These are phyloP conservation scores for Mycena kentingensis DNA, from an alignment of 768 basidiomycete species.

Conservation along the genomic window DNA sequence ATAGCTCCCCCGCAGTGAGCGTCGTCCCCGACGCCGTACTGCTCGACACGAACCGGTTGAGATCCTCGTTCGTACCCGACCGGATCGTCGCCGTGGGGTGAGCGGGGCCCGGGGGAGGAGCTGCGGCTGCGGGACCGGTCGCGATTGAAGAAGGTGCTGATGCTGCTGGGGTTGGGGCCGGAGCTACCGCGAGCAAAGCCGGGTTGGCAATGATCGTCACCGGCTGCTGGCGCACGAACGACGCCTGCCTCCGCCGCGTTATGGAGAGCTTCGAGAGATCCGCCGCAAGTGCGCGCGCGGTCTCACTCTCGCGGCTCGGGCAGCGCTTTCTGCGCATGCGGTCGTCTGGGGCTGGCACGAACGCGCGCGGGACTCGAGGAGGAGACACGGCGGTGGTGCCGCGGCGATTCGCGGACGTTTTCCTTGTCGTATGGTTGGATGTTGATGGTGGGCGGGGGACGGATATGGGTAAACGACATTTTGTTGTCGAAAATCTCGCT, in stretches of 20 bases:
- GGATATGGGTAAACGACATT: constrained; percentile 21
- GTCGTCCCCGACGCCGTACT: constrained; percentile 82
- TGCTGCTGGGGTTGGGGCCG: constrained; percentile 31
- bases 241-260: constrained; percentile 35
- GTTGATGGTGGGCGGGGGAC: constrained; percentile 9
- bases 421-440: constrained; percentile 20
- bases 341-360: constrained; percentile 46
- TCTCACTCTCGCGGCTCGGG: constrained; percentile 40
- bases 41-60: constrained; percentile 88
- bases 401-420: constrained; percentile 15
- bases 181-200: constrained; percentile 31
- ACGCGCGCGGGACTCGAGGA: constrained; percentile 3
- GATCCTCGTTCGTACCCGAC: constrained; percentile 61
- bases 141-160: too few species aligned
- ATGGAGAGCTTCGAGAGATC: constrained; percentile 49
- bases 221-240: constrained; percentile 21
- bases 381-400: constrained; percentile 19
- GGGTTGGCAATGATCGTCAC: constrained; percentile 23
- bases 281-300: constrained; percentile 39
- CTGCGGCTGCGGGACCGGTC: too few species aligned
- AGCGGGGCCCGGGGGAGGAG: constrained; percentile 38
- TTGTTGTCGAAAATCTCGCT: constrained; percentile 48
- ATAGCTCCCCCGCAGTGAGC: constrained; percentile 71
- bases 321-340: too few species aligned
- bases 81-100: constrained; percentile 58